phyloP scores from a whole-genome alignment of 1,284 basidiomycete genomes.

The Sanghuangporus sanghuang region DNA sequence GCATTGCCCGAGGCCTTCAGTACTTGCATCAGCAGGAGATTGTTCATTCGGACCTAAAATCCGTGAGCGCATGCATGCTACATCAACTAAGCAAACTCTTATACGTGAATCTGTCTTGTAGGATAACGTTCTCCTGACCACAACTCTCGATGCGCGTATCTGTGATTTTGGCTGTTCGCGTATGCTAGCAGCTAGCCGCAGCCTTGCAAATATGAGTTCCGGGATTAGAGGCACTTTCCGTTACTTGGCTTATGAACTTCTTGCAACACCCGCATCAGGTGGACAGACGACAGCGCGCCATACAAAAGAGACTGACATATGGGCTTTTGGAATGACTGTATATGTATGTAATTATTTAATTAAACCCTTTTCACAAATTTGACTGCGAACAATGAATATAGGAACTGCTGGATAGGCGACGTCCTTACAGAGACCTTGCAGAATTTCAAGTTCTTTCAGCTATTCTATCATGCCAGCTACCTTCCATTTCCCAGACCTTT shows the following conservation, averaged over 20 bases:
- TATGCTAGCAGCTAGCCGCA: background rate
- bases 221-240: background rate
- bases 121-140: constrained; percentile 9
- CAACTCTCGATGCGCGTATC: background rate
- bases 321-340: constrained; percentile 10
- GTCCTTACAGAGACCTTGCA: background rate
- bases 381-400: background rate
- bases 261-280: background rate
- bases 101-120: background rate
- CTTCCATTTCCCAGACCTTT: background rate
- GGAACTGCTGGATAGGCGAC: background rate
- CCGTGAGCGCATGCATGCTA: background rate
- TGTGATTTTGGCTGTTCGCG: constrained; percentile 2
- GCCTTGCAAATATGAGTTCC: background rate
- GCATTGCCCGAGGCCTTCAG: background rate
- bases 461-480: background rate
- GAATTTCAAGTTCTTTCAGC: background rate
- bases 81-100: background rate
- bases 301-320: constrained; percentile 9
- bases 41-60: constrained; percentile 9
- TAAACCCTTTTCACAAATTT: background rate
- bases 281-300: background rate
- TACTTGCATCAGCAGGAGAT: constrained; percentile 3
- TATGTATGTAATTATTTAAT: background rate
- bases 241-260: constrained; percentile 4